Evolutionary conservation across 2,329 filamentous ascomycete species (phyloP).

Genomic region (Blumeriella jaapii): DNA sequence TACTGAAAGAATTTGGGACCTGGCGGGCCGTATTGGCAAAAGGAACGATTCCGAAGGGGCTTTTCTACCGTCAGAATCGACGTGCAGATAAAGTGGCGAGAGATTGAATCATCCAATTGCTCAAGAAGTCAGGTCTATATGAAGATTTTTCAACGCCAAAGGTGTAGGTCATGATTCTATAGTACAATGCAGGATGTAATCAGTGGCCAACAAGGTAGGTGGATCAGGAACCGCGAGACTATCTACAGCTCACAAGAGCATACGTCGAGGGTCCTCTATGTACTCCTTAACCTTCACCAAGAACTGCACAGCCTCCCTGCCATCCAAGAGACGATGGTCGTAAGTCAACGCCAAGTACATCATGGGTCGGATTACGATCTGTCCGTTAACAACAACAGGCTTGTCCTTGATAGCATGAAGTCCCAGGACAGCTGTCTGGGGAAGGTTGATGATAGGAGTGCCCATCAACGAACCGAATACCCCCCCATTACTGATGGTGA

Average conservation of each 20-base stretch:
- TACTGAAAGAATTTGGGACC: no score
- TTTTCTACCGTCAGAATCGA: no score
- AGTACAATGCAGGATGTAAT: constrained; percentile 9
- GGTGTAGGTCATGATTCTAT: constrained; percentile 11
- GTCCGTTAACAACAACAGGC: constrained; percentile 79
- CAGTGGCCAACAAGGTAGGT: background rate
- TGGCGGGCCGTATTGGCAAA: no score
- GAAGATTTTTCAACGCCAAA: no score
- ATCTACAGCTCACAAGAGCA: constrained; percentile 49
- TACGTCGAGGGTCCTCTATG: constrained; percentile 87
- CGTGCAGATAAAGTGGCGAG: no score
- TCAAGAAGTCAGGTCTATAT: no score
- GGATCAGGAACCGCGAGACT: background rate
- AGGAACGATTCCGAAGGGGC: no score
- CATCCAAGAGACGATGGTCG: constrained; percentile 90
- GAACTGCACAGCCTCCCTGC: constrained; percentile 91
- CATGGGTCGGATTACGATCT: constrained; percentile 95
- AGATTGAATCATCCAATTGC: no score
- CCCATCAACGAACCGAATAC: constrained; percentile 97
- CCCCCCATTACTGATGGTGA: constrained; percentile 94
- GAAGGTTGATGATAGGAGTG: constrained; percentile 96
- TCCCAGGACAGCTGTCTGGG: constrained; percentile 83
- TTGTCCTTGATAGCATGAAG: constrained; percentile 96
- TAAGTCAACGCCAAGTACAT: constrained; percentile 99
- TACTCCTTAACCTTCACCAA: constrained; percentile 95